Conservation (phyloP, 495 filamentous ascomycete genomes). For the Trichoderma asperelloides region DNA sequence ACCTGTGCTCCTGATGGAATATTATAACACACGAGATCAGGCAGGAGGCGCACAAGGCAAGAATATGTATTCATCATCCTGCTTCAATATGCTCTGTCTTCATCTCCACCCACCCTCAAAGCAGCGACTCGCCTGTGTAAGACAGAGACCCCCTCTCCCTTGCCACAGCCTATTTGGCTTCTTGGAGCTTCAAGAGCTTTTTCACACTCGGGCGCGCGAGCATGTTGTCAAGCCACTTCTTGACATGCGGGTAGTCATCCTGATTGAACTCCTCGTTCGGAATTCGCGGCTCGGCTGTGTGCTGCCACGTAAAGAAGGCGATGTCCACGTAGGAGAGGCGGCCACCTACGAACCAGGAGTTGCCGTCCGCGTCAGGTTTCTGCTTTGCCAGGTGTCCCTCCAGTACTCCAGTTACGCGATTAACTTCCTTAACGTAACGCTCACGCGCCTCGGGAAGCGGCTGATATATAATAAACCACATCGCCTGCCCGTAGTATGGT, state of each 20-base stretch:
- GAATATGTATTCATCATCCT: background rate
- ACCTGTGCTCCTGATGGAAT: background rate
- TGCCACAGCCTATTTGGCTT: slow-evolving; percentile 6
- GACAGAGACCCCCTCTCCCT: background rate
- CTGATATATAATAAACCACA: slow-evolving; percentile 42
- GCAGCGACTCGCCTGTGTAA: background rate
- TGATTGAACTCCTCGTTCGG: slow-evolving; percentile 13
- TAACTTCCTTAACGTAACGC: slow-evolving; percentile 52
- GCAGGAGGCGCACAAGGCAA: background rate
- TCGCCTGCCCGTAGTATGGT: slow-evolving; percentile 54
- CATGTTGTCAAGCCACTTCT: slow-evolving; percentile 30
- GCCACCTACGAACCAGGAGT: slow-evolving; percentile 47
- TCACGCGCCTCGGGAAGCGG: slow-evolving; percentile 44
- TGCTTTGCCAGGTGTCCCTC: slow-evolving; percentile 41
- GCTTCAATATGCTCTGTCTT: background rate
- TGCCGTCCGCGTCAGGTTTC: slow-evolving; percentile 28
- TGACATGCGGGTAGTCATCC: slow-evolving; percentile 24
- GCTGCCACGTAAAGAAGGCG: slow-evolving; percentile 50
- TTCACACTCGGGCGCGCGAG: slow-evolving; percentile 28
- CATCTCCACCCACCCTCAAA: background rate
- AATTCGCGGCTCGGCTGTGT: slow-evolving; percentile 14
- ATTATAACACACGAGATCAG: background rate
- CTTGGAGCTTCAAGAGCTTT: slow-evolving; percentile 30
- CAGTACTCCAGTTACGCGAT: slow-evolving; percentile 51
- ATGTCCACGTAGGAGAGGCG: slow-evolving; percentile 52